phyloP scores from a whole-genome alignment of 1,139 yeast species.

The Candida sanyaensis region DNA sequence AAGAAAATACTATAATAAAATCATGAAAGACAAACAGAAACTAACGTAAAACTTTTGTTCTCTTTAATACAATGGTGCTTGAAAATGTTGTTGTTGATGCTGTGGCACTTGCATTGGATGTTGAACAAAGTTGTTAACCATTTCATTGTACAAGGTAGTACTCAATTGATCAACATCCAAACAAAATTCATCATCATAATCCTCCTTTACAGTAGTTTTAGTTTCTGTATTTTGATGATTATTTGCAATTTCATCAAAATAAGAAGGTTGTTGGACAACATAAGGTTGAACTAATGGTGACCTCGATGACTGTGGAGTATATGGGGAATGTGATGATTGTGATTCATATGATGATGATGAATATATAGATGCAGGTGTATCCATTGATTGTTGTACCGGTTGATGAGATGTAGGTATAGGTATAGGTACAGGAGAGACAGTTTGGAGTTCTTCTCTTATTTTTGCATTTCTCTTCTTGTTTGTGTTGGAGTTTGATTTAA shows the following conservation, averaged over 20 bases:
- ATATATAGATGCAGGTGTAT: slow-evolving; percentile 15
- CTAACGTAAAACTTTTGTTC: no score
- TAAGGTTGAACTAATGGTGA: slow-evolving; percentile 13
- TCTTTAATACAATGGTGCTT: slow-evolving; percentile 1
- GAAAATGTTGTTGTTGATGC: slow-evolving; percentile 8
- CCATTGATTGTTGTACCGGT: slow-evolving; percentile 7
- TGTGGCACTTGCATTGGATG: slow-evolving; percentile 9
- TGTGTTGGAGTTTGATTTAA: neutral
- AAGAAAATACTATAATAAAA: neutral
- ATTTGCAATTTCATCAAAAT: slow-evolving; percentile 10
- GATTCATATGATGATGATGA: slow-evolving; percentile 12
- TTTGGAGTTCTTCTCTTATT: slow-evolving; percentile 4
- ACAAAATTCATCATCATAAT: slow-evolving; percentile 50
- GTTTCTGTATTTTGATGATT: slow-evolving; percentile 7
- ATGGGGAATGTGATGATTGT: slow-evolving; percentile 11
- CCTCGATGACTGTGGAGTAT: slow-evolving; percentile 14
- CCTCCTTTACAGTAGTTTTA: slow-evolving; percentile 16
- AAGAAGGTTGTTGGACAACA: slow-evolving; percentile 8
- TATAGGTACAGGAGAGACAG: slow-evolving; percentile 1
- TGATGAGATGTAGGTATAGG: neutral
- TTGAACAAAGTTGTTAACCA: slow-evolving; percentile 16
- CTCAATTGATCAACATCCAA: slow-evolving; percentile 48
- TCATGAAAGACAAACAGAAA: neutral
- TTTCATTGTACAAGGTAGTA: slow-evolving; percentile 20
- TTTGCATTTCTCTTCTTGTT: slow-evolving; percentile 1